These are phyloP conservation scores for Echium plantagineum DNA, from an alignment of 257 asterid genomes.

Conservation along the genomic window DNA sequence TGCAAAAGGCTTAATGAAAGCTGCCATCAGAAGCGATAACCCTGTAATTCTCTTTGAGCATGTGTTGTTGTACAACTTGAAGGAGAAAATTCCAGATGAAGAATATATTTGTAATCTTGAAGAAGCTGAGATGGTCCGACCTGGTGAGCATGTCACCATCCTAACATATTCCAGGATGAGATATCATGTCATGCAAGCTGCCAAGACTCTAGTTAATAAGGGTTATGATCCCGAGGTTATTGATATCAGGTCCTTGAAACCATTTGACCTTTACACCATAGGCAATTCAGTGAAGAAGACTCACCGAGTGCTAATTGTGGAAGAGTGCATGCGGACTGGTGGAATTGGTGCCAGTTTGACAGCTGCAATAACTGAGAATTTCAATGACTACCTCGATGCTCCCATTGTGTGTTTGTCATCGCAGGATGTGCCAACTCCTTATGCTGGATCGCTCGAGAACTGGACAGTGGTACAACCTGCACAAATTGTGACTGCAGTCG, in stretches of 20 bases:
- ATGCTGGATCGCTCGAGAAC: slow-evolving; percentile 64
- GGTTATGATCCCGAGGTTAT: slow-evolving; percentile 80
- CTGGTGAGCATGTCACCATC: slow-evolving; percentile 71
- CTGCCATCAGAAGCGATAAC: slow-evolving; percentile 71
- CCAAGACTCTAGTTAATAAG: slow-evolving; percentile 58
- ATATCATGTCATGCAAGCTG: slow-evolving; percentile 88
- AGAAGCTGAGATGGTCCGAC: slow-evolving; percentile 84
- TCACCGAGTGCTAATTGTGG: slow-evolving; percentile 63
- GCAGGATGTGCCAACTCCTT: slow-evolving; percentile 86
- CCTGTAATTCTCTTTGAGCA: slow-evolving; percentile 79
- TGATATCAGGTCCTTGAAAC: slow-evolving; percentile 77
- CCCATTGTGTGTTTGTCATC: slow-evolving; percentile 66
- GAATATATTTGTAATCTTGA: slow-evolving; percentile 56
- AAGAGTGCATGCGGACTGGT: slow-evolving; percentile 87
- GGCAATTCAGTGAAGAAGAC: slow-evolving; percentile 83
- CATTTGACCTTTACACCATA: slow-evolving; percentile 62
- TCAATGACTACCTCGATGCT: slow-evolving; percentile 69
- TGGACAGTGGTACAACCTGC: slow-evolving; percentile 81
- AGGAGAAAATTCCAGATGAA: slow-evolving; percentile 76
- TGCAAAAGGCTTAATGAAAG: slow-evolving; percentile 78
- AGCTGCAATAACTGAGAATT: slow-evolving; percentile 58
- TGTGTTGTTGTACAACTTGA: slow-evolving; percentile 67
- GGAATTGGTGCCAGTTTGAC: slow-evolving; percentile 85
- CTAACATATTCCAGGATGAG: slow-evolving; percentile 80
- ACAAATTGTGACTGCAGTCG: slow-evolving; percentile 74